Evolutionary conservation across 495 filamentous ascomycete species (phyloP), one percentile per base, ranked within the genome.

Genomic region (Hypomontagnella submonticulosa): DNA sequence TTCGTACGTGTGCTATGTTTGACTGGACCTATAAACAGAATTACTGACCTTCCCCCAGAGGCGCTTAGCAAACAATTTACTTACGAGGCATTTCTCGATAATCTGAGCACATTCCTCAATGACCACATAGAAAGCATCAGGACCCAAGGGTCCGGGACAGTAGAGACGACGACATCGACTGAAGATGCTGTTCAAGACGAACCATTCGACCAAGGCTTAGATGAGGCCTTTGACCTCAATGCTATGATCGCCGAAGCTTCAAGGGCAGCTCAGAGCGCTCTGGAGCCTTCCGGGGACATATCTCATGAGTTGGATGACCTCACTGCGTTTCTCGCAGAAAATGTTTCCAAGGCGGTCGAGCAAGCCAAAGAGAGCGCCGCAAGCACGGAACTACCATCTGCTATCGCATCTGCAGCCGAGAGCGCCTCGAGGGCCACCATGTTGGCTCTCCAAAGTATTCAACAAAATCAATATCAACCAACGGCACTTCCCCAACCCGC

Each of bases 31-130:
- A 15, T 32, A n/a, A 18, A 34, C n/a, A n/a, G 32, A 23, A 27
- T 42, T 51, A 52, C 74, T 80, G 62, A 81, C 54, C 16, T 30
- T 18, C 4, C 8, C 15, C 5, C 32, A 82, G 85, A 79, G 53
- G 79, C 80, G 15, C 76, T 97, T 20, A 87, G 85, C 1, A 88
- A 90, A 59, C 90, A 91, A 68, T 96, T 91, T 69, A 85, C 90
- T n/a, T 89, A 89, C 82, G 87, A 88, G 37, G 89, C 90, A 30
- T 93, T 97, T 59, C 78, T 94, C 9, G 83, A 88, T 27, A 87
- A 87, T 54, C 78, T 97, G 4, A 90, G 88, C 69, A 81, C 76
- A 13, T 93, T 92, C 74, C 82, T 96, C 42, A 89, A 86, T 54
- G 88, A 91, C 63, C 90, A 92, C 56, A 87, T 92, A 55, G 85